Base-by-base conservation (phyloP, 1,284 basidiomycete species). In the Sporisorium scitamineum region DNA sequence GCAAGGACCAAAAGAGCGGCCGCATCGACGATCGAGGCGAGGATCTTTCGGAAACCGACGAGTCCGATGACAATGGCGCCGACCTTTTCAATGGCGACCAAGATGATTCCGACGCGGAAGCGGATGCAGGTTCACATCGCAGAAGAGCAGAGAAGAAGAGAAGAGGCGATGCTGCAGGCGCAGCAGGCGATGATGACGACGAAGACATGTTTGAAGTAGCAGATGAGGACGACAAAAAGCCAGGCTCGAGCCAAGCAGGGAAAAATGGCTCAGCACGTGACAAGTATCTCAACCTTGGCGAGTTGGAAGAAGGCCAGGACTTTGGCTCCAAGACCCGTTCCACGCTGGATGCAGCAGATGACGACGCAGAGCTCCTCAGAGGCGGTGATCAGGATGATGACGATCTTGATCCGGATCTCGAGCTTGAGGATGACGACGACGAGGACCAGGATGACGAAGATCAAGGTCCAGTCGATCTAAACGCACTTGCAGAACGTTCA, bases 161-260 rank as follows among this genome's bases (percentile, higher is more conserved):
- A 1, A 89, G 87, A 24, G 87, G 84, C 2, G 86, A 86, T n/a
- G 69, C 62, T 13, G 32, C 62, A 39, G 69, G 63, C 13, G 69
- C 54, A 20, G 69, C 51, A 8, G 86, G 85, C 16, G 87, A 72
- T 9, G 81, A 82, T 24, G 71, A 70, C 13, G 88, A 89, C 63
- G 91, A 94, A 54, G 94, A 95, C 83, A 97, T 98, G 93, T 97
- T 97, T 85, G 92, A 91, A 16, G 32, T 70, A 9, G 76, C 41
- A 8, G 75, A 73, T n/a, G 66, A 72, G 3, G 71, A 72, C 27
- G 65, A 67, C 11, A 57, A 32, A 5, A 18, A 50, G 18, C 51
- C 68, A 31, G 42, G 29, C 11, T 37, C 57, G 1, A 34, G 31
- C n/a, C 71, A 62, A 47, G 24, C 60, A 48, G 54, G 48, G 32